Evolutionary conservation across 192 early-diverging fungal genomes (phyloP).

Genomic region (Backusella westeae): DNA sequence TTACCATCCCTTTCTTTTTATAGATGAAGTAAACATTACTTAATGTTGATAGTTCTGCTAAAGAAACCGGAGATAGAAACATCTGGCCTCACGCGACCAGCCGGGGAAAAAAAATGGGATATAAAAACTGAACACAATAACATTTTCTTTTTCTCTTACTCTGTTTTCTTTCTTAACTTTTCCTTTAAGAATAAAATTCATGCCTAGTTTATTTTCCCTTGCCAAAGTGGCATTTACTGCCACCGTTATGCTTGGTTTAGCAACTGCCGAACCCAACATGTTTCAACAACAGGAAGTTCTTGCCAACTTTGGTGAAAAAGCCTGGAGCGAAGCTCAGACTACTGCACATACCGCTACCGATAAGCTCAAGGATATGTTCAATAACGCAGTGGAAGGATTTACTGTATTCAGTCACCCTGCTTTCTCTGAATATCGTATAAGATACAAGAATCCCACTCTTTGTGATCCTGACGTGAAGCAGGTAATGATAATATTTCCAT

Average conservation of each 20-base stretch:
- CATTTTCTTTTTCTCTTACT: not conserved
- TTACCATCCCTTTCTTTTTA: too few relatives aligned
- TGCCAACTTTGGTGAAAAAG: slow-evolving; percentile 5
- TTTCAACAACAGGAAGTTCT: slow-evolving; percentile 13
- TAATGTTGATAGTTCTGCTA: not conserved
- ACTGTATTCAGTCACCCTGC: slow-evolving; percentile 52
- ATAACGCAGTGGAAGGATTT: slow-evolving; percentile 36
- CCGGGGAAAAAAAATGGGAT: slow-evolving; percentile 2
- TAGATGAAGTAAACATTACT: not conserved
- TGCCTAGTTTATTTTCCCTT: slow-evolving; percentile 16
- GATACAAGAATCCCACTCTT: slow-evolving; percentile 72
- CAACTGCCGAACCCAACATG: not conserved
- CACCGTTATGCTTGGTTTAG: not conserved
- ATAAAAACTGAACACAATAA: not conserved
- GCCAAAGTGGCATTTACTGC: slow-evolving; percentile 7
- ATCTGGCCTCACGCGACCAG: not conserved
- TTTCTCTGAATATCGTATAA: slow-evolving; percentile 72
- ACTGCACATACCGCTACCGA: slow-evolving; percentile 2
- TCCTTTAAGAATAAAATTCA: not conserved
- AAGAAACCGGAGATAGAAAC: not conserved
- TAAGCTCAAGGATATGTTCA: slow-evolving; percentile 32
- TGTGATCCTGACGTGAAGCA: slow-evolving; percentile 90
- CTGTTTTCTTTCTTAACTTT: not conserved
- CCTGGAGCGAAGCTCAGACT: slow-evolving; percentile 5
- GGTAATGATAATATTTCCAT: slow-evolving; percentile 38